These are phyloP conservation scores for Pichia sp. DNA, from an alignment of 1,139 yeast genomes.

Conservation along the genomic window DNA sequence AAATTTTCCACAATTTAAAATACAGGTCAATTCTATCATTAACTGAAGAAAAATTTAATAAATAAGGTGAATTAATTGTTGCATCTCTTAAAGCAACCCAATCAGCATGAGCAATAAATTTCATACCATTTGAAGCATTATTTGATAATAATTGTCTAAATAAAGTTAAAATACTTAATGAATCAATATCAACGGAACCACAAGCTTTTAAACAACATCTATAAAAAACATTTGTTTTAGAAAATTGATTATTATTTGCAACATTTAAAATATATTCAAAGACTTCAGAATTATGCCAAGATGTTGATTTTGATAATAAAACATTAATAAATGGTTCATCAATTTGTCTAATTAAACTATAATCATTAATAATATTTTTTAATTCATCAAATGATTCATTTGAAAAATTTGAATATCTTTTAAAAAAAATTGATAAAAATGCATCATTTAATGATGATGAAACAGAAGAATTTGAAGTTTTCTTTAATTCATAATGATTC, in stretches of 20 bases:
- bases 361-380: slow-evolving; percentile 50
- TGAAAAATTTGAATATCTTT: slow-evolving; percentile 47
- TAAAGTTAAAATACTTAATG: slow-evolving; percentile 47
- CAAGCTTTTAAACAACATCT: slow-evolving; percentile 73
- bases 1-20: slow-evolving; percentile 51
- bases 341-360: slow-evolving; percentile 50
- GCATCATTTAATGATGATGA: slow-evolving; percentile 65
- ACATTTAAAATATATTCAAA: slow-evolving; percentile 59
- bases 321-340: slow-evolving; percentile 81
- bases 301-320: slow-evolving; percentile 57
- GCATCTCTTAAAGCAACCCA: slow-evolving; percentile 85
- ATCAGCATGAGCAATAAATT: slow-evolving; percentile 73
- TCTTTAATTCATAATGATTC: slow-evolving; percentile 43
- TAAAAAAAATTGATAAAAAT: slow-evolving; percentile 64
- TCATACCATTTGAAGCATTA: slow-evolving; percentile 50
- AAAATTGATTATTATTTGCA: slow-evolving; percentile 53
- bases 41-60: slow-evolving; percentile 23
- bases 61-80: slow-evolving; percentile 46
- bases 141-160: slow-evolving; percentile 56
- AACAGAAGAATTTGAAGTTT: slow-evolving; percentile 57
- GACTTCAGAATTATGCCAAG: slow-evolving; percentile 64
- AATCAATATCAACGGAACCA: slow-evolving; percentile 56
- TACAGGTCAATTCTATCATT: slow-evolving; percentile 49
- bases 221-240: slow-evolving; percentile 64
- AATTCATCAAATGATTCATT: slow-evolving; percentile 53